Base-by-base conservation (phyloP, 176 grass and related monocot genomes). In the Carex myosuroides region DNA sequence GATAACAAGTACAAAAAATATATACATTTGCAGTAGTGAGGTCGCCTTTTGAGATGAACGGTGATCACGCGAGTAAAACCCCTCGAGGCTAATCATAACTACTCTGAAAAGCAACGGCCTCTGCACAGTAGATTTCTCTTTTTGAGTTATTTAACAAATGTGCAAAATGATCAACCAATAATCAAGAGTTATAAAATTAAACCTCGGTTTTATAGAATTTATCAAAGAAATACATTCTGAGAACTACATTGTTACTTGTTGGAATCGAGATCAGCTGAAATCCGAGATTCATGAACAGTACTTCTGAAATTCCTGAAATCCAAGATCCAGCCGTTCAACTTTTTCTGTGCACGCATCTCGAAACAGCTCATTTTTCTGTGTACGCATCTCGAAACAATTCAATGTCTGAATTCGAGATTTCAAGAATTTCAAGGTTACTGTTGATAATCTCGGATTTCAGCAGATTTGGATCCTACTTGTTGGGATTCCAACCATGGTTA, bases 51-150 rank as follows among this genome's bases (percentile, higher is more conserved):
- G 80, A 82, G 59, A 82, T 66, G 80, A 67, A 82, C 35, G 68
- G 3, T 64, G 24, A 85, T 76, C 83, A 85, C 69, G 83, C 83
- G 60, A 82, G 60, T 55, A 76, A 73, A 71, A 60, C 20, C 33
- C 18, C 3, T 65, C 57, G 8, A 62, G 18, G 18, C 35, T 81
- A 81, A 82, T 82, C 39, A 82, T 82, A 44, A 66, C 80, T 6
- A 6, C 56, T 74, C 54, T 86, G 73, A 79, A 86, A 80, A 81
- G 84, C 42, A 65, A 68, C 14, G 3, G 20, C 21, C 50, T n/a
- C 30, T 58, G 18, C 69, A 79, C 20, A 63, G 44, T 80, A 68
- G 72, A 26, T 85, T 54, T 71, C 17, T 72, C 69, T 46, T 48
- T 72, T 72, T 71, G 8, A 71, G 68, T 71, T 6, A 41, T 32